phyloP scores from a whole-genome alignment of 805 yeast genomes.

The Myxozyma mucilagina region DNA sequence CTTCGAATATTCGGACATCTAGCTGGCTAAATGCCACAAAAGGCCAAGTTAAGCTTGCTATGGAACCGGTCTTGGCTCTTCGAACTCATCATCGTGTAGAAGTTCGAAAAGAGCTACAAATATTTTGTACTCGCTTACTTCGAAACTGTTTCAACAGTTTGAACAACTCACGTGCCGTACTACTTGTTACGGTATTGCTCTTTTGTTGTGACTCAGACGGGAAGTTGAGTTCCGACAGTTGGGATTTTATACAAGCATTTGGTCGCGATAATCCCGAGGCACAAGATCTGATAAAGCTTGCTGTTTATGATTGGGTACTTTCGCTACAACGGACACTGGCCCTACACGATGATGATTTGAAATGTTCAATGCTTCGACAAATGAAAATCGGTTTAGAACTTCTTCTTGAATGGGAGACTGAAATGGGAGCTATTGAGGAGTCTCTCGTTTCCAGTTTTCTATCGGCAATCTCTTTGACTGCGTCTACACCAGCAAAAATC shows the following conservation, averaged over 20 bases:
- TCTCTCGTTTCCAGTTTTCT: slow-evolving; percentile 9
- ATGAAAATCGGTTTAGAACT: slow-evolving; percentile 17
- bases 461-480: slow-evolving; percentile 8
- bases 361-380: background rate
- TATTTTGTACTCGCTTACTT: slow-evolving; percentile 40
- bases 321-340: slow-evolving; percentile 35
- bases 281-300: slow-evolving; percentile 23
- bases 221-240: slow-evolving; percentile 3
- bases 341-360: slow-evolving; percentile 34
- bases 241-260: slow-evolving; percentile 2
- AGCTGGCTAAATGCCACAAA: slow-evolving; percentile 59
- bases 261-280: slow-evolving; percentile 18
- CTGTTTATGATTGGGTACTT: slow-evolving; percentile 37
- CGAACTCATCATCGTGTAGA: slow-evolving; percentile 39
- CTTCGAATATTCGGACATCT: slow-evolving; percentile 42
- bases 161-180: slow-evolving; percentile 41
- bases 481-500: background rate
- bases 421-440: slow-evolving; percentile 17
- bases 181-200: slow-evolving; percentile 43
- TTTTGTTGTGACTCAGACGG: slow-evolving; percentile 27
- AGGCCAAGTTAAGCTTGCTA: slow-evolving; percentile 51
- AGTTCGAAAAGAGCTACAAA: slow-evolving; percentile 41
- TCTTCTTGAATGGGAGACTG: slow-evolving; percentile 19
- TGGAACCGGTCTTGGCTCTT: slow-evolving; percentile 42
- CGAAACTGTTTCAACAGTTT: slow-evolving; percentile 43